These are phyloP conservation scores for Colletotrichum godetiae DNA, from an alignment of 2,329 filamentous ascomycete genomes.

Conservation along the genomic window DNA sequence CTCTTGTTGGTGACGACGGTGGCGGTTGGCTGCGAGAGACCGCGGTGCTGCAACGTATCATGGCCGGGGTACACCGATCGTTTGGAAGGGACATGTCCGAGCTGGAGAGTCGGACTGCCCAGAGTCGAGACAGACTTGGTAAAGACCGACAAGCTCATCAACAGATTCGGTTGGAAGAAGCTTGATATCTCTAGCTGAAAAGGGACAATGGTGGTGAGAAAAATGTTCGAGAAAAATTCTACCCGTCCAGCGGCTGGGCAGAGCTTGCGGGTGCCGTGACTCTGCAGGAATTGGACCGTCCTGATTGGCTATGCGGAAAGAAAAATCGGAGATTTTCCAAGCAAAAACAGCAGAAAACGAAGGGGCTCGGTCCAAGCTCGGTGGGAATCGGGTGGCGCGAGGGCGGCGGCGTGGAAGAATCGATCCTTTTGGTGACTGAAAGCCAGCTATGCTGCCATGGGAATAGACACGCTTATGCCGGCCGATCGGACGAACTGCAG, in stretches of 20 bases:
- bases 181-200: background rate
- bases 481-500: slow-evolving; percentile 20
- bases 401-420: background rate
- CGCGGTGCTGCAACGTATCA: slow-evolving; percentile 1
- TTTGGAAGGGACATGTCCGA: background rate
- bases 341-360: background rate
- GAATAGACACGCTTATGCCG: background rate
- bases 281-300: background rate
- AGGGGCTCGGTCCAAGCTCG: slow-evolving; percentile 27
- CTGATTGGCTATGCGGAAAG: slow-evolving; percentile 14
- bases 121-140: background rate
- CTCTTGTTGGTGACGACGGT: background rate
- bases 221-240: slow-evolving; percentile 29
- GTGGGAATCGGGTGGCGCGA: slow-evolving; percentile 24
- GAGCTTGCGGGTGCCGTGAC: slow-evolving; percentile 1
- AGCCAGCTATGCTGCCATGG: background rate
- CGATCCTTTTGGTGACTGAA: background rate
- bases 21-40: background rate
- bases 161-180: background rate
- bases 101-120: background rate
- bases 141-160: slow-evolving; percentile 3
- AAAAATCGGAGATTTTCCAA: background rate
- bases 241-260: slow-evolving; percentile 6
- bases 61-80: background rate
- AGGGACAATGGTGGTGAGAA: background rate